These are phyloP conservation scores for Podospora bellae-mahoneyi DNA, from an alignment of 495 filamentous ascomycete genomes.

Conservation along the genomic window DNA sequence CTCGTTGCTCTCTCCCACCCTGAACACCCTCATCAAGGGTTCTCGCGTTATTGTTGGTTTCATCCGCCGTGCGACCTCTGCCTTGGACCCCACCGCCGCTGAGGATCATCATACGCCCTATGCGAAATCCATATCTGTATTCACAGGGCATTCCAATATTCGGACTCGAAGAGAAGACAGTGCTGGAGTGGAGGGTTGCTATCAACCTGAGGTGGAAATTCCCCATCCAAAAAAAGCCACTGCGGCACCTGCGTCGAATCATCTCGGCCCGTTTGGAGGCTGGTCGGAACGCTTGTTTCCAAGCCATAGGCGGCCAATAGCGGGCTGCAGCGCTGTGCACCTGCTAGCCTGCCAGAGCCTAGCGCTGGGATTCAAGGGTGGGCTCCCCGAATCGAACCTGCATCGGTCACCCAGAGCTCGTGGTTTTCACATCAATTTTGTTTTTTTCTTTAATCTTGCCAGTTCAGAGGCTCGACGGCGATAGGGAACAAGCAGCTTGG, in stretches of 20 bases:
- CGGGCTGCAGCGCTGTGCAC: constrained; percentile 19
- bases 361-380: background rate
- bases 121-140: too few relatives aligned
- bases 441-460: constrained; percentile 15
- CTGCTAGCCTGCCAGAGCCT: constrained; percentile 5
- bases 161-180: background rate
- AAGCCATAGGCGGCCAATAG: constrained; percentile 24
- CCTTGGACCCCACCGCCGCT: background rate
- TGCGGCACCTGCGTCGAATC: constrained; percentile 16
- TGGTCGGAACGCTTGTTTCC: constrained; percentile 21
- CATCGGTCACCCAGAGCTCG: constrained; percentile 15
- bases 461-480: constrained; percentile 14
- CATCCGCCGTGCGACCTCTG: background rate
- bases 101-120: background rate
- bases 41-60: constrained; percentile 5
- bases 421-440: constrained; percentile 16
- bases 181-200: background rate
- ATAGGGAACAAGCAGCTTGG: constrained; percentile 15
- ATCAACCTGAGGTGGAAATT: background rate
- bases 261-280: constrained; percentile 22
- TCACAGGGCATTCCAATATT: background rate
- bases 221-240: constrained; percentile 6
- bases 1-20: background rate
- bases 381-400: constrained; percentile 13
- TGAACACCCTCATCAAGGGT: background rate